Evolutionary conservation across 169 alveolate genomes (phyloP).

Genomic region (Cryptosporidium tyzzeri): DNA sequence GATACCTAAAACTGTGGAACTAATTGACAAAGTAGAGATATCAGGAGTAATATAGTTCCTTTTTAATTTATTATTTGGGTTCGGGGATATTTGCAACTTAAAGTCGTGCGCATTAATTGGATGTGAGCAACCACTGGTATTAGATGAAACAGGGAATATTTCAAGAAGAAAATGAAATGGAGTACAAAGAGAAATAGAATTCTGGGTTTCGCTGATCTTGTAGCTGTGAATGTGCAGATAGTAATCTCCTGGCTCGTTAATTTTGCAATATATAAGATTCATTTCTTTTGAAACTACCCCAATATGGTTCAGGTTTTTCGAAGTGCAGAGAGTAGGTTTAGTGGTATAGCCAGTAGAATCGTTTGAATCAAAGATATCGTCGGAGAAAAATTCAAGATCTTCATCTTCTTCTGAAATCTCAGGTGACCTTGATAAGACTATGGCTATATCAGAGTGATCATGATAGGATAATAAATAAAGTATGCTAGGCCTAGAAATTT

Average conservation of each 20-base stretch:
- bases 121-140: neutral
- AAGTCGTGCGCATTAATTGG: constrained; percentile 10
- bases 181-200: constrained; percentile 40
- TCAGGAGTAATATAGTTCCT: neutral
- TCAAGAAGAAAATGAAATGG: constrained; percentile 53
- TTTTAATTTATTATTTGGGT: neutral
- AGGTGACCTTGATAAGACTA: constrained; percentile 28
- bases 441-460: constrained; percentile 66
- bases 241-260: constrained; percentile 26
- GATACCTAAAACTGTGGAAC: neutral
- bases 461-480: constrained; percentile 48
- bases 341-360: neutral
- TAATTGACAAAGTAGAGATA: neutral
- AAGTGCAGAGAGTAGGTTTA: constrained; percentile 1
- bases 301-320: neutral
- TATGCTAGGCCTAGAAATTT: constrained; percentile 41
- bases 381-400: constrained; percentile 49
- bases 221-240: constrained; percentile 52
- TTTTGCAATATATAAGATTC: constrained; percentile 35
- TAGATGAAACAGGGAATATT: constrained; percentile 13
- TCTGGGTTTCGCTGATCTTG: constrained; percentile 50
- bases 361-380: constrained; percentile 7
- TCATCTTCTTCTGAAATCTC: constrained; percentile 31
- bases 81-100: neutral
- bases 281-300: constrained; percentile 38